Evolutionary conservation across 257 asterid genomes (phyloP).

Genomic region (Nicotiana undulata): DNA sequence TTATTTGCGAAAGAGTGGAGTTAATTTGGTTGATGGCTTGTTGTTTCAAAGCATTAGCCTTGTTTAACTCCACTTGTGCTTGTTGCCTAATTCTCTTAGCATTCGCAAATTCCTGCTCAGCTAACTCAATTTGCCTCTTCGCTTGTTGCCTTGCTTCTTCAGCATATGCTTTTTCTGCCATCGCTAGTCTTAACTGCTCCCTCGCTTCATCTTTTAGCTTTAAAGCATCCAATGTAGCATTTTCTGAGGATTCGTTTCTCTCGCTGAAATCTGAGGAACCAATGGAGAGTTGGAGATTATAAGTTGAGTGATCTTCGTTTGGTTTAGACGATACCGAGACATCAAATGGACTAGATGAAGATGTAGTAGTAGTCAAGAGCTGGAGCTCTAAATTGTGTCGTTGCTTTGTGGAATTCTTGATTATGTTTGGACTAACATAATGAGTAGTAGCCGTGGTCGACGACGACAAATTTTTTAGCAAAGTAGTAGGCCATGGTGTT

Average conservation of each 20-base stretch:
- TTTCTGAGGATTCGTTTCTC: background rate
- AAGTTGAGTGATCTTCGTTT: conserved; percentile 28
- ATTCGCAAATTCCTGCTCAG: conserved; percentile 63
- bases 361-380: conserved; percentile 19
- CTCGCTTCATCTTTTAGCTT: conserved; percentile 28
- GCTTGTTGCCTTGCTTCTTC: conserved; percentile 69
- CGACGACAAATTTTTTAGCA: background rate
- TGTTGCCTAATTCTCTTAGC: conserved; percentile 77
- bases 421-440: background rate
- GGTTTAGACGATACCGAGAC: conserved; percentile 9
- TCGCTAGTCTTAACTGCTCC: conserved; percentile 40
- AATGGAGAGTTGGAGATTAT: conserved; percentile 34
- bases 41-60: conserved; percentile 49
- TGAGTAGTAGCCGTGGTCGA: background rate
- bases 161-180: conserved; percentile 62
- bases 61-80: conserved; percentile 56
- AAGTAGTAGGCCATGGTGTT: conserved; percentile 21
- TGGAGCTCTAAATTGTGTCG: conserved; percentile 35
- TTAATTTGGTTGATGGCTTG: conserved; percentile 50
- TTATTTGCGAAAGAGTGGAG: conserved; percentile 44
- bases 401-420: background rate
- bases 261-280: conserved; percentile 26
- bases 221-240: conserved; percentile 5
- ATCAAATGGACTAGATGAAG: conserved; percentile 4
- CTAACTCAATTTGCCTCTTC: conserved; percentile 56